Evolutionary conservation across 306 rosid species (phyloP), one percentile per base, ranked within the genome.

Genomic region (Sicyos baderoa): DNA sequence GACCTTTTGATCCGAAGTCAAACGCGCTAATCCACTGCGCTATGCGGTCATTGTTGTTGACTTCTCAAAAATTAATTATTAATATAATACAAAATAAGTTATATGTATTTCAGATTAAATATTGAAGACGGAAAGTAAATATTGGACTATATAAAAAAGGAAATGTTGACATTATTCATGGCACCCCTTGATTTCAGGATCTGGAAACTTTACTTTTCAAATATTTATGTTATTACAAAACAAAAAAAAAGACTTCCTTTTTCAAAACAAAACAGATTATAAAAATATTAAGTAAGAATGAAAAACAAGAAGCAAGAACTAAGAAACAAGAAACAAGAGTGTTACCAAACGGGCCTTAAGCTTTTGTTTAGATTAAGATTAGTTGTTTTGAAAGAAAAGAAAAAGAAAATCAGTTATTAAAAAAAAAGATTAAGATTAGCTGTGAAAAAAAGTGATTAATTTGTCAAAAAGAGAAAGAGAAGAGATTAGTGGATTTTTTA

Each of bases 1-100:
- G n/a, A n/a, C n/a, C n/a, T n/a, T n/a, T n/a, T n/a, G n/a, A n/a
- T n/a, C n/a, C n/a, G n/a, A n/a, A n/a, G n/a, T n/a, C n/a, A n/a
- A 72, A 72, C 76, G 76, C 76, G 76, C 76, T 72, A 72, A 72
- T 42, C 75, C 75, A 72, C 75, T 72, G 75, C 75, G 75, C 75
- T 72, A 72, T 72, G 75, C 75, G 75, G 75, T 72, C 75, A 2
- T 35, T 35, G 7, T 2, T 35, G 40, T 3, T 35, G 6, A 35
- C 2, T 35, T 4, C 40, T 4, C 40, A 35, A 2, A 35, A 35
- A 0, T 6, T 35, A 35, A 35, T 35, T 35, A 35, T 35, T 2
- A 35, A 35, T 35, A 35, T 35, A 35, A 35, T 6, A 35, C 4
- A 35, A 2, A 1, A 25, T 25, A 1, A 25, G 29, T 35, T 35